Base-by-base conservation (phyloP, 2,329 filamentous ascomycete genomes). In the Aureobasidium sp. region DNA sequence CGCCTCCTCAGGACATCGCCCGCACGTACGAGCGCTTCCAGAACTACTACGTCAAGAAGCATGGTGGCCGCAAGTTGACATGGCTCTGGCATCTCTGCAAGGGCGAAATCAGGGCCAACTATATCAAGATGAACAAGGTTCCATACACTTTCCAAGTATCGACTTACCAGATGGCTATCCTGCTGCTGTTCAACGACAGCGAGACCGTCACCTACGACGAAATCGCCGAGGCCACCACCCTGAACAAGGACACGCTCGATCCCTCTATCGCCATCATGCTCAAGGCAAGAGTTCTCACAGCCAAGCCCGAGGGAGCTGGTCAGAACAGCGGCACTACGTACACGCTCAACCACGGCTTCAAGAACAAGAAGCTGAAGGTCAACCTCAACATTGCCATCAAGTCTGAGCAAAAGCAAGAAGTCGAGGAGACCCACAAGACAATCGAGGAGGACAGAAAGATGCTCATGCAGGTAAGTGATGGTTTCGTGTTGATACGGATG, bases 71-170 rank as follows among this genome's bases (percentile, higher is more conserved):
- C 57, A 98, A 97, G 73, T 78, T 98, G 34, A 95, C 91, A 6
- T 98, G 93, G 93, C 71, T 98, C 54, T 98, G 93, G 93, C 90
- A 97, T 68, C 75, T 98, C 49, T 97, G 90, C 79, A 98, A 97
- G 75, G 93, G 93, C 54, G 93, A 98, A 70, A 81, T 98, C 56
- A 91, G 90, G 70, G 88, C 90, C 32, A 91, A 90, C 64, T 98
- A 96, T 70, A 86, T 88, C 76, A 94, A 89, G 73, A 70, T 72
- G 66, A 83, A 82, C 64, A 97, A 96, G 74, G 88, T 90, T 1
- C 89, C 91, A 0, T 96, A 90, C 68, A 97, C 89, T 2, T 94
- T 98, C 76, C 90, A 95, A 68, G 94, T 98, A 10, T 97, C 91
- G 2, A 90, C 91, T 2, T 98, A 93, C 66, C 93, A 98, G 70